These are phyloP conservation scores for Mrakia blollopis DNA, from an alignment of 768 basidiomycete species.

Conservation along the genomic window DNA sequence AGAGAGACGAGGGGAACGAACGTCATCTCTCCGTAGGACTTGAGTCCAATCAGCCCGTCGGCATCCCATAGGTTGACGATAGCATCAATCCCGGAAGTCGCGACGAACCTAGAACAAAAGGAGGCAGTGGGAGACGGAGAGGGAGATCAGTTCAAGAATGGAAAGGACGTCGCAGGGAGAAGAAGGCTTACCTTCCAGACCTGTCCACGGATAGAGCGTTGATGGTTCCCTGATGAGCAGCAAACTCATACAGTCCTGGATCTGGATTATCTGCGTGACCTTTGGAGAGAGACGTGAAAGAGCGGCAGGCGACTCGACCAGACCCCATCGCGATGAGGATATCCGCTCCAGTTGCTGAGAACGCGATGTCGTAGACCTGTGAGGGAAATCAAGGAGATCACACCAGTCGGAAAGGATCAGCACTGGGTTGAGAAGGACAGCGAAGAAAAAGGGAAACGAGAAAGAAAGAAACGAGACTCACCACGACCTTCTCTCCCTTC, in stretches of 20 bases:
- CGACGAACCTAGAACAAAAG: not conserved
- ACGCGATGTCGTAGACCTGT: conserved; percentile 23
- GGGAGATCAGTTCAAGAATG: not conserved
- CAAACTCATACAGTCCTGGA: not conserved
- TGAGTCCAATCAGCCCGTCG: conserved; percentile 21
- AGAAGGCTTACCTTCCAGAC: not conserved
- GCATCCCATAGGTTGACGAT: conserved; percentile 27
- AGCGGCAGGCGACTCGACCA: conserved; percentile 15
- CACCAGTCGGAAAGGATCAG: no score
- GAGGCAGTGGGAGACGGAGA: not conserved
- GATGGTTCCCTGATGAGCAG: not conserved
- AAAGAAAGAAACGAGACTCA: not conserved
- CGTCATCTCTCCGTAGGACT: conserved; percentile 25
- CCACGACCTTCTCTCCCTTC: conserved; percentile 4
- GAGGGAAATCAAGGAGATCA: no score
- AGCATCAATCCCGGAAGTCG: conserved; percentile 21
- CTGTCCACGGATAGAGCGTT: not conserved
- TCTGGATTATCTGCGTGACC: not conserved
- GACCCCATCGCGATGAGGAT: not conserved
- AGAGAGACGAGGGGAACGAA: conserved; percentile 4
- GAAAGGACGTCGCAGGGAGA: no score
- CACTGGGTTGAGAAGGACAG: no score
- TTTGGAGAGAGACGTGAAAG: conserved; percentile 19
- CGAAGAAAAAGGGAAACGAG: not conserved
- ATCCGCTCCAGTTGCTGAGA: conserved; percentile 22